Base-by-base conservation (phyloP, 352 stramenopile genomes). In the Phytophthora pistaciae region DNA sequence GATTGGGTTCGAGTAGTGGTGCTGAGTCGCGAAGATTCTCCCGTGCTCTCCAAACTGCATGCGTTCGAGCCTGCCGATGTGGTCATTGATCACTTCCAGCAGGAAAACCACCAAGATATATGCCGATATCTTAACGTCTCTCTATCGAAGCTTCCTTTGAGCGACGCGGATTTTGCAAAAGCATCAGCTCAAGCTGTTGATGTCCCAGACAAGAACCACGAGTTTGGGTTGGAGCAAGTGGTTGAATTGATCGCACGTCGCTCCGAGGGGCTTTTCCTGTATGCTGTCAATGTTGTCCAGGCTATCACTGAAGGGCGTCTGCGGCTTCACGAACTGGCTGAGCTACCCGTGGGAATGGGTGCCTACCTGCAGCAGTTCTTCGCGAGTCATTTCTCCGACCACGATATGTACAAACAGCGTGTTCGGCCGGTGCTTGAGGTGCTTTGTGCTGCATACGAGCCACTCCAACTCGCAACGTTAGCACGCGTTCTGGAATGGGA, bases 261-360 rank as follows among this genome's bases (percentile, higher is more conserved):
- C 5, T 85, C 82, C 0, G 85, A 92, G 65, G 87, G 87, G 3
- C 64, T 93, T 23, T 94, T 94, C 38, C 44, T 93, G 23, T 94
- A 94, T 33, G 87, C 87, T 2, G 84, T 90, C 57, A 92, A 94
- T 63, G 88, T 94, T 48, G 87, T 94, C 0, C 79, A 94, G 29
- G 83, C 78, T 2, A 72, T 94, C 1, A 75, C 71, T 31, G 83
- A 92, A 25, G 80, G 78, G 3, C 80, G 87, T 11, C 36, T 94
- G 23, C 56, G 56, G 5, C 60, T 88, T 16, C 58, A 90, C 21
- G 71, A 94, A 21, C 70, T 94, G 48, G 72, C 81, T 20, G 79
- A 77, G 42, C 60, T 94, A 23, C 87, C 87, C 0, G 73, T 90
- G 0, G 87, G 87, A 31, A 91, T 94, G 74, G 68, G 82, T 13